Percentiles rank a stretch among this genome's conserved stretches.
Evolutionary conservation across 148 eudicot species (phyloP).

Genomic region (Drosera capensis): DNA sequence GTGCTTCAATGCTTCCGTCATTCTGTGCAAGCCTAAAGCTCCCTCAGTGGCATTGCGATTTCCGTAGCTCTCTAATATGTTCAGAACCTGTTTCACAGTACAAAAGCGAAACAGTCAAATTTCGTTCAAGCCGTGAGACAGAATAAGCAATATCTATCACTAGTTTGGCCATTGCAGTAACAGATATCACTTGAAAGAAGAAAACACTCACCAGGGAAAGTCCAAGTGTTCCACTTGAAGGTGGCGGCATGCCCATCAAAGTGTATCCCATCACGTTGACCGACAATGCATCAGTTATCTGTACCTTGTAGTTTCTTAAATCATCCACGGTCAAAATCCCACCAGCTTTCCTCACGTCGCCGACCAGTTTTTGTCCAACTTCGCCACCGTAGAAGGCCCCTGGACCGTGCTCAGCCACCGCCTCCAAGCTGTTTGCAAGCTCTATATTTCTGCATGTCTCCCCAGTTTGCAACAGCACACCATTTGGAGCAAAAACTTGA

Average conservation of each 20-base stretch:
- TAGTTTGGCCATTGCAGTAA: background rate
- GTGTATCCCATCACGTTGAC: constrained; percentile 61
- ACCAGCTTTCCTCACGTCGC: constrained; percentile 64
- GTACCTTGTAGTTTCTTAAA: constrained; percentile 49
- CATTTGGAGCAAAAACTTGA: constrained; percentile 64
- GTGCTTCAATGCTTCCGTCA: constrained; percentile 79
- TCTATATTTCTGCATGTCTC: constrained; percentile 64
- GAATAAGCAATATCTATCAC: background rate
- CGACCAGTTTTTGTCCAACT: constrained; percentile 52
- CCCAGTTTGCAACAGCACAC: constrained; percentile 51
- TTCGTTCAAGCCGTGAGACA: too few species aligned
- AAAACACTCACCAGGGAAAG: constrained; percentile 49
- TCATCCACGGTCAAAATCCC: constrained; percentile 89
- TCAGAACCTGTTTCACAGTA: constrained; percentile 39
- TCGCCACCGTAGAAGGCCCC: constrained; percentile 53
- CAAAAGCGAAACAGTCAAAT: too few species aligned
- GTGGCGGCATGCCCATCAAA: constrained; percentile 84
- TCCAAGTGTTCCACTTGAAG: constrained; percentile 84
- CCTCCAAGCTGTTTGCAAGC: constrained; percentile 50
- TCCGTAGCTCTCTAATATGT: constrained; percentile 56
- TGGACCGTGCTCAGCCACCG: constrained; percentile 59
- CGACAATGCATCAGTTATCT: constrained; percentile 33
- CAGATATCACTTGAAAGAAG: background rate
- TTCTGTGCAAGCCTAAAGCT: constrained; percentile 62
- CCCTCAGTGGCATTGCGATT: constrained; percentile 47